Evolutionary conservation across 345 rosid genomes (phyloP), one percentile per base, ranked within the genome.

Genomic region (Lepidium didymum): DNA sequence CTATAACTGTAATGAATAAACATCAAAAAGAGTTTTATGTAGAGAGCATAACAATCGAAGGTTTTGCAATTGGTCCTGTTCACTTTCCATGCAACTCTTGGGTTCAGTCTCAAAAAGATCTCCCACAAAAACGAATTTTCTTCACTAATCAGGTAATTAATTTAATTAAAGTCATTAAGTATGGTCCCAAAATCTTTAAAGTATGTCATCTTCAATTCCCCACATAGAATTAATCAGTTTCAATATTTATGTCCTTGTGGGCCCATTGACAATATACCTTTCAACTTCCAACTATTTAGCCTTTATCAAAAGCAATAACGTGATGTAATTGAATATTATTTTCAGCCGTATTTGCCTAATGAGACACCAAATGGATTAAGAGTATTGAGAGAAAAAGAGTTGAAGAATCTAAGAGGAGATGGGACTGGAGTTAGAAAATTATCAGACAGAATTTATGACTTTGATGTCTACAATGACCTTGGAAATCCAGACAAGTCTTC

Each of bases 71-170:
- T 65, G 96, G 96, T 8, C 87, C 95, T 3, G 79, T 94, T 38
- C 91, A 94, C 75, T 94, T 94, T 53, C 93, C 92, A 54, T 94
- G 97, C 77, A 91, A 87, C 50, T 94, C 99, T 4, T 94, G 96
- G 99, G 96, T 94, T 1, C 99, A 91, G 72, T 77, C 97, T 55
- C 74, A 40, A 55, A 91, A 83, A 56, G 82, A 89, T 72, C 87
- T 85, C 64, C 83, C 89, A 10, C 77, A 57, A 9, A 83, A 79
- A 70, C 76, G 99, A 60, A 85, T 91, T 2, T 85, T 94, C 78
- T 94, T 94, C 81, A 69, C 86, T 69, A 94, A 94, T 71, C 73
- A 89, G 99, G 99, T 91, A 76, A 21, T 10, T 54, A 0, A 3
- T 34, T 43, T 53, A 13, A 40, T 6, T 46, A 1, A 62, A 25